These are phyloP conservation scores for Cercis canadensis DNA, from an alignment of 306 rosid genomes.

Conservation along the genomic window DNA sequence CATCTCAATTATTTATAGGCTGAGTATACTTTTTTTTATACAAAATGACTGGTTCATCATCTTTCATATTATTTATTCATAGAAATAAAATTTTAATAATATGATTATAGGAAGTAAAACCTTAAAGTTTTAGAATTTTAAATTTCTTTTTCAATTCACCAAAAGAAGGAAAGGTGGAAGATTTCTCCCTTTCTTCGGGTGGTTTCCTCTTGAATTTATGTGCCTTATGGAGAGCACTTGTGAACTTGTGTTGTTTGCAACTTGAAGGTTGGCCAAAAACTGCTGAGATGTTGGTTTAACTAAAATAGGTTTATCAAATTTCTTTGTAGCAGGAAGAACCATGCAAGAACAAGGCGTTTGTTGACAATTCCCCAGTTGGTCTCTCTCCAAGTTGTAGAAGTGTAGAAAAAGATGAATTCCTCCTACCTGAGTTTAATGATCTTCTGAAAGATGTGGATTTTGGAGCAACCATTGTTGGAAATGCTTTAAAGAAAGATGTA, in stretches of 20 bases:
- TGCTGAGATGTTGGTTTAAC: constrained; percentile 1
- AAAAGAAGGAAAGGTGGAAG: too few relatives aligned
- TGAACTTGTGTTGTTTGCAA: too few relatives aligned
- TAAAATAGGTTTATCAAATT: neutral
- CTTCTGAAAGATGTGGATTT: constrained; percentile 57
- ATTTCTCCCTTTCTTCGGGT: too few relatives aligned
- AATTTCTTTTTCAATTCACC: too few relatives aligned
- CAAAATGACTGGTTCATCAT: neutral
- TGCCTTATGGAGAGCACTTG: too few relatives aligned
- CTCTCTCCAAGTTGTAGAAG: constrained; percentile 48
- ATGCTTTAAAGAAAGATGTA: constrained; percentile 50
- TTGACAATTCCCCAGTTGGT: constrained; percentile 42
- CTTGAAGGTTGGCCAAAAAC: too few relatives aligned
- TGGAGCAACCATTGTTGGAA: constrained; percentile 37
- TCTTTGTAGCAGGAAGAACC: constrained; percentile 59
- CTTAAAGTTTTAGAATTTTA: too few relatives aligned
- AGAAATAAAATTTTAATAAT: constrained; percentile 41
- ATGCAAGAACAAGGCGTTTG: constrained; percentile 44
- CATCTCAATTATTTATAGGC: constrained; percentile 10
- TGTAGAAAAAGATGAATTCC: constrained; percentile 58
- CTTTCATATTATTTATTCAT: constrained; percentile 2
- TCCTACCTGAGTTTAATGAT: constrained; percentile 59
- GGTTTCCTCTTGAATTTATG: too few relatives aligned
- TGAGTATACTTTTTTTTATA: neutral
- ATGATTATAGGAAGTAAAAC: too few relatives aligned